Percentiles rank a stretch among this genome's conserved stretches.
phyloP scores from a whole-genome alignment of 306 rosid genomes.

The Gastrolobium villosum region DNA sequence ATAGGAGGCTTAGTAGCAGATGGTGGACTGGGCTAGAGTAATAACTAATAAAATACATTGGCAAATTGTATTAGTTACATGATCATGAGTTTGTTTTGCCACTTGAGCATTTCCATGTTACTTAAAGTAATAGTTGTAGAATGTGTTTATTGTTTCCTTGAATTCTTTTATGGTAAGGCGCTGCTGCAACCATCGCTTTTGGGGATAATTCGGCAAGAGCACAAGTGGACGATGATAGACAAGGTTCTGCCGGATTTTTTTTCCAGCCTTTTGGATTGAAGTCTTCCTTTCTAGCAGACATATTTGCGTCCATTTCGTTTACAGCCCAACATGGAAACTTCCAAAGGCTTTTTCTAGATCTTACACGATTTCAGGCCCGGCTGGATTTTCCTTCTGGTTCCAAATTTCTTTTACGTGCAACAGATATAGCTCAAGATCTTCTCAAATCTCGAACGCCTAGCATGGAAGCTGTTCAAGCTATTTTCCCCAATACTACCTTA shows the following conservation, averaged over 20 bases:
- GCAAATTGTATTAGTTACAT: neutral
- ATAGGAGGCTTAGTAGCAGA: neutral
- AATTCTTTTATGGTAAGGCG: slow-evolving; percentile 63
- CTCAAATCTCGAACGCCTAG: slow-evolving; percentile 71
- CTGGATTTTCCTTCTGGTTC: slow-evolving; percentile 84
- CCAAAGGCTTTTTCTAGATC: slow-evolving; percentile 79
- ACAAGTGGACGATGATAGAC: slow-evolving; percentile 52
- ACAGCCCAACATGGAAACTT: slow-evolving; percentile 89
- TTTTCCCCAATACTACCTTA: slow-evolving; percentile 72
- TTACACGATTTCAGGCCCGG: slow-evolving; percentile 78
- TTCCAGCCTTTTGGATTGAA: slow-evolving; percentile 62
- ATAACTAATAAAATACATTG: neutral
- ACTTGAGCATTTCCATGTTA: slow-evolving; percentile 9
- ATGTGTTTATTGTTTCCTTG: slow-evolving; percentile 40
- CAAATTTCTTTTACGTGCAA: slow-evolving; percentile 78
- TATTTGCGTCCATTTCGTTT: slow-evolving; percentile 73
- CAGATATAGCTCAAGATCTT: slow-evolving; percentile 68
- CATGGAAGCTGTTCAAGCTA: slow-evolving; percentile 68
- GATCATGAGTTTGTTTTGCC: slow-evolving; percentile 19
- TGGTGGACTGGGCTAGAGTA: neutral
- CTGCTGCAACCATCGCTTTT: slow-evolving; percentile 63
- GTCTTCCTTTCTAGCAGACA: slow-evolving; percentile 72
- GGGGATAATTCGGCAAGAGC: slow-evolving; percentile 68
- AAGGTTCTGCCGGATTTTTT: slow-evolving; percentile 58
- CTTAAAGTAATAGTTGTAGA: slow-evolving; percentile 4